Evolutionary conservation across 306 rosid species (phyloP).

Genomic region (Parietaria judaica): DNA sequence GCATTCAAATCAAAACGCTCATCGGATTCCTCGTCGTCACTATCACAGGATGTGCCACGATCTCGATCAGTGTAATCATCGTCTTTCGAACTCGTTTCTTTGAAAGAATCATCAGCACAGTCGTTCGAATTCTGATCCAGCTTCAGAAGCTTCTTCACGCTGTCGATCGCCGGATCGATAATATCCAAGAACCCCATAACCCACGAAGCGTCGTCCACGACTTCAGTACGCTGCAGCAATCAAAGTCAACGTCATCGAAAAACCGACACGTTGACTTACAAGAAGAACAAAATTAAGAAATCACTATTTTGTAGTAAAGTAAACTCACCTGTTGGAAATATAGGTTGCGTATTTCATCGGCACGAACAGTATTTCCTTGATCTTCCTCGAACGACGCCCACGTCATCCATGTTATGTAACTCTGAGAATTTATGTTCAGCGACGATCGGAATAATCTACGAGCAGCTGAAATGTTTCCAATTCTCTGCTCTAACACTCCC

Average conservation of each 20-base stretch:
- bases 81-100: constrained; percentile 24
- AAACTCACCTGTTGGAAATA: constrained; percentile 82
- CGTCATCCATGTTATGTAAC: constrained; percentile 96
- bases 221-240: constrained; percentile 74
- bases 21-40: constrained; percentile 27
- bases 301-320: neutral
- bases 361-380: constrained; percentile 83
- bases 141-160: constrained; percentile 66
- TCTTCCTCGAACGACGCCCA: constrained; percentile 94
- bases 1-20: constrained; percentile 63
- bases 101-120: constrained; percentile 22
- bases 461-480: constrained; percentile 67
- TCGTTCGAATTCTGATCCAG: constrained; percentile 40
- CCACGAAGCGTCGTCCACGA: constrained; percentile 96
- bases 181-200: constrained; percentile 83
- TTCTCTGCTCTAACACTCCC: constrained; percentile 94
- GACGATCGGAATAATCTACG: constrained; percentile 82
- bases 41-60: constrained; percentile 18
- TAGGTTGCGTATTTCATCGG: constrained; percentile 85
- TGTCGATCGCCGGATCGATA: constrained; percentile 80
- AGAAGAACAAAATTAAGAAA: neutral
- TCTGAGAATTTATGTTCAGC: constrained; percentile 76
- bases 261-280: too few species aligned
- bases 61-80: constrained; percentile 24
- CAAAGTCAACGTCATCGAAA: constrained; percentile 7